A percentile compares a stretch with the other conserved stretches of the same genome.
phyloP scores from a whole-genome alignment of 2,329 filamentous ascomycete species.

The Hypoxylon sp. region DNA sequence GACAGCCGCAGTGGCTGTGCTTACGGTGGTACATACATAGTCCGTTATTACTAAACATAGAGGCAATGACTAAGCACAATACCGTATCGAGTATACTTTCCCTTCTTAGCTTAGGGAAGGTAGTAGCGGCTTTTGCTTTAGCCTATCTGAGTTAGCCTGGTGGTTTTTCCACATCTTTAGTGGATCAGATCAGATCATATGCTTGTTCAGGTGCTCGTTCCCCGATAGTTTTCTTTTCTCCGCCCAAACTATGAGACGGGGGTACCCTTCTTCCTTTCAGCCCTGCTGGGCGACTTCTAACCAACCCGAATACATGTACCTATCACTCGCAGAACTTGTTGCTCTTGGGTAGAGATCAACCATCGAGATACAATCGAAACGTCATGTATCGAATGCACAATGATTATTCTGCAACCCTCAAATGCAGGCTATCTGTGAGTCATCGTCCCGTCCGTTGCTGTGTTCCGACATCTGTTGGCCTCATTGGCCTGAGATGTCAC shows the following conservation, averaged over 20 bases:
- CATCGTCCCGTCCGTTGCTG: slow-evolving; percentile 41
- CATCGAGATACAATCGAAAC: slow-evolving; percentile 37
- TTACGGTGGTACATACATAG: no score
- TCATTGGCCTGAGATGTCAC: slow-evolving; percentile 30
- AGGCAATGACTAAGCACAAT: slow-evolving; percentile 21
- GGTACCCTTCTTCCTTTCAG: slow-evolving; percentile 27
- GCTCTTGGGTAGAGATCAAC: slow-evolving; percentile 27
- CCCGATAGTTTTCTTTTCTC: slow-evolving; percentile 9
- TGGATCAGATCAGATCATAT: slow-evolving; percentile 22
- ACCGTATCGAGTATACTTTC: slow-evolving; percentile 11
- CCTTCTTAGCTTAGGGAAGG: slow-evolving; percentile 10
- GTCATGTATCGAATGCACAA: slow-evolving; percentile 47
- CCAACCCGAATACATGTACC: not conserved
- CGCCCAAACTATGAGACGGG: slow-evolving; percentile 10
- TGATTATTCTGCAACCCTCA: slow-evolving; percentile 37
- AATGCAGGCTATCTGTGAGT: slow-evolving; percentile 50
- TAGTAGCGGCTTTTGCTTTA: not conserved
- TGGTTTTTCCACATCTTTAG: slow-evolving; percentile 41
- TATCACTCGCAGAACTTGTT: not conserved
- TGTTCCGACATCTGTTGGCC: slow-evolving; percentile 15
- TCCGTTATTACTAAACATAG: slow-evolving; percentile 37
- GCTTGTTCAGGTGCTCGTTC: not conserved
- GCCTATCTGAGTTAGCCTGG: slow-evolving; percentile 14
- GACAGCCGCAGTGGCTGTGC: slow-evolving; percentile 42
- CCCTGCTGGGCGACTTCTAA: slow-evolving; percentile 30